These are phyloP conservation scores for Hypoxylon fragiforme DNA, from an alignment of 495 filamentous ascomycete species.

Conservation along the genomic window DNA sequence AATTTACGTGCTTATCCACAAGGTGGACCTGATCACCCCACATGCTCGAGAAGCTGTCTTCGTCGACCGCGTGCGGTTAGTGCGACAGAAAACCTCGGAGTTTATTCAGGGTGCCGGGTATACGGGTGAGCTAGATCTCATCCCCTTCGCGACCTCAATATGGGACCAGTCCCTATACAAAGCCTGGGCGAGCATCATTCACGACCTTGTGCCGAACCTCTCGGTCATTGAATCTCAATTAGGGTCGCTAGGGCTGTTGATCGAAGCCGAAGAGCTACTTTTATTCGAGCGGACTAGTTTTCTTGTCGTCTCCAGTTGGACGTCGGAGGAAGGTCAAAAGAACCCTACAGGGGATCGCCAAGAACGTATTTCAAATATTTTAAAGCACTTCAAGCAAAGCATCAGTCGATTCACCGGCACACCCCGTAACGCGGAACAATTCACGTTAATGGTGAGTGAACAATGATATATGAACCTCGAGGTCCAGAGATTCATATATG, in stretches of 20 bases:
- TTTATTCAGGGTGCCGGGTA: constrained; percentile 55
- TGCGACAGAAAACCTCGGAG: constrained; percentile 72
- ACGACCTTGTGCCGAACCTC: constrained; percentile 92
- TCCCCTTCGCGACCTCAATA: constrained; percentile 88
- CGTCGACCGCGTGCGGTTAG: constrained; percentile 71
- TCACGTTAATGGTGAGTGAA: constrained; percentile 47
- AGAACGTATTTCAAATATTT: constrained; percentile 92
- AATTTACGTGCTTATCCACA: constrained; percentile 93
- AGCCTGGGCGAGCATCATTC: constrained; percentile 96
- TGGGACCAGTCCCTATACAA: constrained; percentile 99
- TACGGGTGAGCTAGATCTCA: constrained; percentile 55
- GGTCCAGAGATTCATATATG: too few relatives aligned
- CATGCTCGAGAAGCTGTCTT: constrained; percentile 77
- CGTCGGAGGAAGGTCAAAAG: constrained; percentile 66
- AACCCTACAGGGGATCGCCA: constrained; percentile 92
- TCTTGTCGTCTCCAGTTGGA: constrained; percentile 86
- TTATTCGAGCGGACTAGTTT: constrained; percentile 96
- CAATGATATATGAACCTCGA: constrained; percentile 23
- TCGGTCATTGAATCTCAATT: constrained; percentile 86
- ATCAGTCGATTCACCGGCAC: constrained; percentile 55
- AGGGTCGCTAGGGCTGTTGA: constrained; percentile 71
- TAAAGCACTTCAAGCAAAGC: constrained; percentile 93
- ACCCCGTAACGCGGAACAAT: constrained; percentile 60
- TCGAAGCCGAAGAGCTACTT: constrained; percentile 91
- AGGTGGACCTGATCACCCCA: constrained; percentile 94